phyloP scores from a whole-genome alignment of 768 basidiomycete species.

The Trametes villosa region DNA sequence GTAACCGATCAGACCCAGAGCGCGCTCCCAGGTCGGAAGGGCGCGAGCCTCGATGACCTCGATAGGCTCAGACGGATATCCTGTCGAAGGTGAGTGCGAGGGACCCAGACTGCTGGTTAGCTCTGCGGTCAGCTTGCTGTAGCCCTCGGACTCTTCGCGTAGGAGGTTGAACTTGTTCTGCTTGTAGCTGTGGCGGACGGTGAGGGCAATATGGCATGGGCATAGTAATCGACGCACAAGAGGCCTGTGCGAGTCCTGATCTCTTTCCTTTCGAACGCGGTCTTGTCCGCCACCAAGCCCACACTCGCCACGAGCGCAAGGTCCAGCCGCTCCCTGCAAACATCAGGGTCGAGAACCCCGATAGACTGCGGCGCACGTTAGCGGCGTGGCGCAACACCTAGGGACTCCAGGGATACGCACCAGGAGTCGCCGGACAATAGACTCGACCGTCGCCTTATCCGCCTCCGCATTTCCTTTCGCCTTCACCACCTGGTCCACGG shows the following conservation, averaged over 20 bases:
- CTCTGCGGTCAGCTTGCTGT: constrained; percentile 89
- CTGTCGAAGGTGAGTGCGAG: constrained; percentile 70
- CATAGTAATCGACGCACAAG: constrained; percentile 58
- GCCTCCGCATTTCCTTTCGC: constrained; percentile 58
- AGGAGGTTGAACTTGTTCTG: constrained; percentile 98
- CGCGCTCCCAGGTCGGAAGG: constrained; percentile 76
- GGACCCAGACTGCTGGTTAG: constrained; percentile 78
- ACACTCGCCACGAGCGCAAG: constrained; percentile 61
- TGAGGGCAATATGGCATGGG: background rate
- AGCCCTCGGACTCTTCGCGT: constrained; percentile 97
- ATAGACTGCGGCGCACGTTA: constrained; percentile 45
- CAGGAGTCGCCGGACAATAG: constrained; percentile 63
- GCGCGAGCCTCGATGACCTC: constrained; percentile 65
- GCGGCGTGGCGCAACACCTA: background rate
- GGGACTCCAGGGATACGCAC: constrained; percentile 44
- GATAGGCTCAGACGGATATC: constrained; percentile 62
- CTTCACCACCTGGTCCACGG: constrained; percentile 33
- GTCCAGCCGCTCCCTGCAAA: constrained; percentile 80
- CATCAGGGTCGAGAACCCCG: constrained; percentile 58
- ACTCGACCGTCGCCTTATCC: constrained; percentile 64
- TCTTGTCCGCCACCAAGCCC: constrained; percentile 72
- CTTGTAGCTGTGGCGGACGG: constrained; percentile 69
- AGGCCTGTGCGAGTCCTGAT: constrained; percentile 79
- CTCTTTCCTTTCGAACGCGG: constrained; percentile 74
- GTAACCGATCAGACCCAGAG: constrained; percentile 90